These are phyloP conservation scores for Beta corolliflora DNA, from an alignment of 179 eudicot genomes.

Conservation along the genomic window DNA sequence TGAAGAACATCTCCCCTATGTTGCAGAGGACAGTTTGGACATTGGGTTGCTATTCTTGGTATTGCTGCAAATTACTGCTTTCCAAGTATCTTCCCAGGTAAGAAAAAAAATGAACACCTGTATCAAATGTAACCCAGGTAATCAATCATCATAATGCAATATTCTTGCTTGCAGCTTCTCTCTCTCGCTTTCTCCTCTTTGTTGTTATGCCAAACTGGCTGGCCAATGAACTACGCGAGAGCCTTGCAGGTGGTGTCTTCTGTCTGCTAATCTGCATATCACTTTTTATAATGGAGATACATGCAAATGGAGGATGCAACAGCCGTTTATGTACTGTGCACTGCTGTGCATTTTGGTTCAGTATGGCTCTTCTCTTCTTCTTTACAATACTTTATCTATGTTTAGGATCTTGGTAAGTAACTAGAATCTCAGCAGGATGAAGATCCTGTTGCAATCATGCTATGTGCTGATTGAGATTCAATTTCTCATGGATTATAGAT, in stretches of 20 bases:
- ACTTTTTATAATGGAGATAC: conserved; percentile 38
- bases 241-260: conserved; percentile 39
- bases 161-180: conserved; percentile 38
- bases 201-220: conserved; percentile 52
- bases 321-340: conserved; percentile 36
- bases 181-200: conserved; percentile 48
- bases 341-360: conserved; percentile 39
- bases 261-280: conserved; percentile 33
- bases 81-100: conserved; percentile 43
- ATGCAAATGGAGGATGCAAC: conserved; percentile 34
- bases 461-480: conserved; percentile 12
- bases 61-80: conserved; percentile 37
- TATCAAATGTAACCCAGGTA: no score
- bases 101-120: not conserved
- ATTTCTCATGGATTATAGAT: no score
- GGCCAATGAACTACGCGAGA: conserved; percentile 39
- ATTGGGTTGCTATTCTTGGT: conserved; percentile 51
- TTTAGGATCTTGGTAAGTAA: conserved; percentile 42
- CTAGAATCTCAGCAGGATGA: not conserved
- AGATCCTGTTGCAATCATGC: not conserved
- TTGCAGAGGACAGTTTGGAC: conserved; percentile 57
- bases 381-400: conserved; percentile 44
- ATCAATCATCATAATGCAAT: not conserved
- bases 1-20: conserved; percentile 26
- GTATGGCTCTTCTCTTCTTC: conserved; percentile 43